These are phyloP conservation scores for Penicillium coffeae DNA, from an alignment of 495 filamentous ascomycete genomes.

Conservation along the genomic window DNA sequence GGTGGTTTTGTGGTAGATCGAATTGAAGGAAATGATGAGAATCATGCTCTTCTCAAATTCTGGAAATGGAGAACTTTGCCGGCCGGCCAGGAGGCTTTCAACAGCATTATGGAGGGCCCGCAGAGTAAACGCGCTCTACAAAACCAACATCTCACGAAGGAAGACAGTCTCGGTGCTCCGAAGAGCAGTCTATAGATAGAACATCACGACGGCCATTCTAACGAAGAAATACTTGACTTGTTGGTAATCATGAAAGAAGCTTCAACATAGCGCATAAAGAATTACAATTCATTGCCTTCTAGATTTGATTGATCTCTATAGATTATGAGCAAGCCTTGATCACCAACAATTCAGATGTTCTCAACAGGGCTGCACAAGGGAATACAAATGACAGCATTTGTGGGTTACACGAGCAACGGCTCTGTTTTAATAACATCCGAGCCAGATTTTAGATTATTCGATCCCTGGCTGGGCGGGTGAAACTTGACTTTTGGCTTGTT, in stretches of 20 bases:
- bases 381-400: neutral
- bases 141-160: neutral
- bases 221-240: no score
- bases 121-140: neutral
- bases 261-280: no score
- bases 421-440: neutral
- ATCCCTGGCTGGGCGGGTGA: neutral
- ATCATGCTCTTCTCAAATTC: conserved; percentile 17
- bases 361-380: no score
- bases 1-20: conserved; percentile 63
- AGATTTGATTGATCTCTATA: no score
- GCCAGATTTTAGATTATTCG: neutral
- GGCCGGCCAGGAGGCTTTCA: conserved; percentile 16
- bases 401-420: neutral
- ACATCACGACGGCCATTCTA: no score
- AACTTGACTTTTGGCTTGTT: no score
- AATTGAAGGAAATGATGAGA: conserved; percentile 36
- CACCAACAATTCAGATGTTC: no score
- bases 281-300: no score
- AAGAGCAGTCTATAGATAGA: neutral
- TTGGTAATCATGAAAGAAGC: no score
- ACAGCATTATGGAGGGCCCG: conserved; percentile 31
- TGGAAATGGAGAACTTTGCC: conserved; percentile 24
- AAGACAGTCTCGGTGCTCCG: neutral
- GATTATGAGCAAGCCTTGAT: no score